These are phyloP conservation scores for Phialophora expanda DNA, from an alignment of 2,329 filamentous ascomycete species.

Conservation along the genomic window DNA sequence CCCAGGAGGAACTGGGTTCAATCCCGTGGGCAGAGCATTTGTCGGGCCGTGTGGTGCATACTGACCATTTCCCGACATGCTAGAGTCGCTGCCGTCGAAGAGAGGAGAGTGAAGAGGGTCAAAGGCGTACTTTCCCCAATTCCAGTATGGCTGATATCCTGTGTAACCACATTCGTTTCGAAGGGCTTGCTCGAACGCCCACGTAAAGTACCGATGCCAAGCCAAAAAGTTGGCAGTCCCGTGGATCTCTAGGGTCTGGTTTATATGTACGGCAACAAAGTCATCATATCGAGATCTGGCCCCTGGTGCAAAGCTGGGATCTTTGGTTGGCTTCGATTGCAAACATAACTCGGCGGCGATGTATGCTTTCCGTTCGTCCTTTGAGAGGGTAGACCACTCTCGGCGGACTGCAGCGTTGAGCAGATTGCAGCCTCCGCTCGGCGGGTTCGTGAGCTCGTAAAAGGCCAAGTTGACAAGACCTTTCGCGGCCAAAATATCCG, in stretches of 20 bases:
- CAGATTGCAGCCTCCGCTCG: conserved; percentile 43
- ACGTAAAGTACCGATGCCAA: conserved; percentile 53
- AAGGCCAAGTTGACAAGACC: conserved; percentile 45
- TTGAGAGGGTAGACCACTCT: conserved; percentile 49
- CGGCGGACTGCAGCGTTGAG: conserved; percentile 48
- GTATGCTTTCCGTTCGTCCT: conserved; percentile 40
- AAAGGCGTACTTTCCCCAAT: conserved; percentile 44
- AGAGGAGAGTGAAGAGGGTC: conserved; percentile 43
- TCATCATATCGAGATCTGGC: conserved; percentile 57
- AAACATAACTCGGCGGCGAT: conserved; percentile 48
- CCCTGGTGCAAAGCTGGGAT: conserved; percentile 47
- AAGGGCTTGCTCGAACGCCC: conserved; percentile 51
- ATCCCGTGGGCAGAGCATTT: conserved; percentile 20
- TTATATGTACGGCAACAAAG: conserved; percentile 48
- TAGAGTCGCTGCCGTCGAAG: conserved; percentile 47
- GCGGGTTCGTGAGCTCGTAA: conserved; percentile 34
- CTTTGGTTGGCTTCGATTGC: conserved; percentile 38
- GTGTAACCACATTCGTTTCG: conserved; percentile 53
- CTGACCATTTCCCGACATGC: conserved; percentile 43
- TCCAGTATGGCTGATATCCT: conserved; percentile 52
- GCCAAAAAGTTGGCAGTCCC: conserved; percentile 46
- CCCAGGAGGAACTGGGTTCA: conserved; percentile 36
- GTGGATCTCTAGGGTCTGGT: conserved; percentile 45
- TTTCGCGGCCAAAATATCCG: conserved; percentile 45
- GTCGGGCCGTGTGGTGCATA: conserved; percentile 25